Percentiles rank a stretch among this genome's conserved stretches.
Conservation (phyloP, 2,329 filamentous ascomycete species). For the Thermothelomyces thermophilus region DNA sequence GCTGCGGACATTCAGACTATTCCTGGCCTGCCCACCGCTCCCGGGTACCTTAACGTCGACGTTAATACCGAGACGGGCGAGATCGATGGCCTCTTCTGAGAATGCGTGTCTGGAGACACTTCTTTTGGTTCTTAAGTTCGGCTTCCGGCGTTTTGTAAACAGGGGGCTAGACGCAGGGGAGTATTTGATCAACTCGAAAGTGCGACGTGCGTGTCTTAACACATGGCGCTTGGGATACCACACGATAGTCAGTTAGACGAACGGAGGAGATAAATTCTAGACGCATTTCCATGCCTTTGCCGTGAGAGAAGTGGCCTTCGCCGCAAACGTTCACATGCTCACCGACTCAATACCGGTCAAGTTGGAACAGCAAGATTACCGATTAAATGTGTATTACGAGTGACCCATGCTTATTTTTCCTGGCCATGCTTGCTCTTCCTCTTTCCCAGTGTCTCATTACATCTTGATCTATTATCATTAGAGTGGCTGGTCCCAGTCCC, state of each 20-base stretch:
- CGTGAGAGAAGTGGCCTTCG: not conserved
- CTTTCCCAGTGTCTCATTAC: not conserved
- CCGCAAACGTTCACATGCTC: not conserved
- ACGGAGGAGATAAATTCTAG: conserved; percentile 1
- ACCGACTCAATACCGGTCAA: not conserved
- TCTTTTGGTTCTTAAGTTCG: not conserved
- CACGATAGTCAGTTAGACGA: not conserved
- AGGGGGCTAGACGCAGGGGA: not conserved
- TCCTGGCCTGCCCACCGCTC: conserved; percentile 87
- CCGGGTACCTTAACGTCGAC: conserved; percentile 92
- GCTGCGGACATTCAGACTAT: conserved; percentile 98
- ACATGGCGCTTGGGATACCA: conserved; percentile 20
- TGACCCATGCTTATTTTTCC: not conserved
- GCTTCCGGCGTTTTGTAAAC: conserved; percentile 6
- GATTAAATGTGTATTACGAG: not conserved
- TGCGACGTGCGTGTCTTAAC: conserved; percentile 23
- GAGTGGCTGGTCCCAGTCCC: not conserved
- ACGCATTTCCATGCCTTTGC: not conserved
- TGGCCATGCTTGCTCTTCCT: too few species aligned
- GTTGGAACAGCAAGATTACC: too few species aligned
- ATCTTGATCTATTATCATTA: conserved; percentile 8
- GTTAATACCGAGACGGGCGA: conserved; percentile 76
- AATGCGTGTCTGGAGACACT: not conserved
- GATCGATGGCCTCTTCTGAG: conserved; percentile 82
- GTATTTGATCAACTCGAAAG: conserved; percentile 22